A percentile compares a stretch with the other conserved stretches of the same genome.
These are phyloP conservation scores for Lasiosphaeris hirsuta DNA, from an alignment of 495 filamentous ascomycete genomes.

Conservation along the genomic window DNA sequence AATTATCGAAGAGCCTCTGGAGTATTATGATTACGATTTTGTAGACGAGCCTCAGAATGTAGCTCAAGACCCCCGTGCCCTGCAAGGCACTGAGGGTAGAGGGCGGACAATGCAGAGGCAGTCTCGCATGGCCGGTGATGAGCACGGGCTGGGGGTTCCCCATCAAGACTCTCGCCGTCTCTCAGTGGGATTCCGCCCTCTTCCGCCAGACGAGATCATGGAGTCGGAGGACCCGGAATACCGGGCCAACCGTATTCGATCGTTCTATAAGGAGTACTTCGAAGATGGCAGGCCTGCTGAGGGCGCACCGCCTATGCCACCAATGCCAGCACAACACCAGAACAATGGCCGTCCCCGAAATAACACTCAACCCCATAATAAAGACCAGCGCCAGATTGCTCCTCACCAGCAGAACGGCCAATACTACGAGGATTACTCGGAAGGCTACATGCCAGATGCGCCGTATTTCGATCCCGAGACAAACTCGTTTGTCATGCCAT, in stretches of 20 bases:
- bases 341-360: not conserved
- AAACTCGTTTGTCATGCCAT: constrained; percentile 73
- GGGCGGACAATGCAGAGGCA: constrained; percentile 34
- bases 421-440: constrained; percentile 70
- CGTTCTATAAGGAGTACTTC: constrained; percentile 99
- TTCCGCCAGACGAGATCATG: constrained; percentile 70
- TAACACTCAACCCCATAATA: not conserved
- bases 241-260: constrained; percentile 92
- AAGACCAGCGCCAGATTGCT: constrained; percentile 5
- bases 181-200: constrained; percentile 87
- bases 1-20: constrained; percentile 26
- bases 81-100: constrained; percentile 25
- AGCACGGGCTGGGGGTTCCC: constrained; percentile 48
- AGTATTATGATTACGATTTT: constrained; percentile 29
- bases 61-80: constrained; percentile 8
- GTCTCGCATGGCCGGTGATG: constrained; percentile 34
- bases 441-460: constrained; percentile 58
- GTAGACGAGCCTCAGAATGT: constrained; percentile 10
- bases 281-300: constrained; percentile 71
- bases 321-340: constrained; percentile 34
- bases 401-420: constrained; percentile 25
- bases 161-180: constrained; percentile 67
- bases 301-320: constrained; percentile 36
- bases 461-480: constrained; percentile 72
- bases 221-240: constrained; percentile 85